Percentiles rank a stretch among this genome's conserved stretches.
Evolutionary conservation across 2,329 filamentous ascomycete genomes (phyloP).

Genomic region (Colletotrichum phormii): DNA sequence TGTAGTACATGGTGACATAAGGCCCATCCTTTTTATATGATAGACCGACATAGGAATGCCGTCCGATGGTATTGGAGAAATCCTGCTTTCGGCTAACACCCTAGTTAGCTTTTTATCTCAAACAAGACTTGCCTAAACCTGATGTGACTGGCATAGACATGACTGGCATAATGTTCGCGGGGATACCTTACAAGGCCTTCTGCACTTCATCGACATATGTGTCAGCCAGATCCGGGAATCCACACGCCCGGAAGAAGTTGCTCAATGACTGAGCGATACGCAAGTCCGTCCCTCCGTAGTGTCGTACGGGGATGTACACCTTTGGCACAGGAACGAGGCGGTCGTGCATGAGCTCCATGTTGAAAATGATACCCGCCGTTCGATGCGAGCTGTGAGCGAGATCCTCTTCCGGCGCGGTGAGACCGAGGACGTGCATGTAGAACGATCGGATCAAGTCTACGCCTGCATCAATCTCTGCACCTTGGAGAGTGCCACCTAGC

Average conservation of each 20-base stretch:
- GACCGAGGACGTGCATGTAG: constrained; percentile 38
- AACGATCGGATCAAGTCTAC: constrained; percentile 36
- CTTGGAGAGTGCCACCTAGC: constrained; percentile 38
- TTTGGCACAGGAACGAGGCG: constrained; percentile 42
- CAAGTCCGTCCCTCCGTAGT: constrained; percentile 43
- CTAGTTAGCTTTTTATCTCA: too few relatives aligned
- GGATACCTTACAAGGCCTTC: constrained; percentile 25
- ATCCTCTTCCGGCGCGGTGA: constrained; percentile 30
- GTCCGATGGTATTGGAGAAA: constrained; percentile 24
- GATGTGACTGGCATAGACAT: too few relatives aligned
- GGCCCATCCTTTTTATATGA: constrained; percentile 22
- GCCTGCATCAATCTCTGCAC: constrained; percentile 28
- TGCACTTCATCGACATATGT: constrained; percentile 25
- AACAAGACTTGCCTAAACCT: too few relatives aligned
- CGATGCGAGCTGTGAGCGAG: constrained; percentile 42
- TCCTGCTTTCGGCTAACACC: constrained; percentile 16
- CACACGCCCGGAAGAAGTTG: constrained; percentile 25
- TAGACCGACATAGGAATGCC: constrained; percentile 29
- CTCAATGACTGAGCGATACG: constrained; percentile 25
- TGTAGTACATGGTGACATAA: constrained; percentile 30
- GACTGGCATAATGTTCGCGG: neutral
- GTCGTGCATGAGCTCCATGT: constrained; percentile 44
- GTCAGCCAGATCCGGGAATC: constrained; percentile 10
- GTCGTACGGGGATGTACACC: constrained; percentile 49
- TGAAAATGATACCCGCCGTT: constrained; percentile 49